A percentile compares a stretch with the other conserved stretches of the same genome.
phyloP scores from a whole-genome alignment of 192 early-diverging fungal genomes.

The Coemansia asiatica region DNA sequence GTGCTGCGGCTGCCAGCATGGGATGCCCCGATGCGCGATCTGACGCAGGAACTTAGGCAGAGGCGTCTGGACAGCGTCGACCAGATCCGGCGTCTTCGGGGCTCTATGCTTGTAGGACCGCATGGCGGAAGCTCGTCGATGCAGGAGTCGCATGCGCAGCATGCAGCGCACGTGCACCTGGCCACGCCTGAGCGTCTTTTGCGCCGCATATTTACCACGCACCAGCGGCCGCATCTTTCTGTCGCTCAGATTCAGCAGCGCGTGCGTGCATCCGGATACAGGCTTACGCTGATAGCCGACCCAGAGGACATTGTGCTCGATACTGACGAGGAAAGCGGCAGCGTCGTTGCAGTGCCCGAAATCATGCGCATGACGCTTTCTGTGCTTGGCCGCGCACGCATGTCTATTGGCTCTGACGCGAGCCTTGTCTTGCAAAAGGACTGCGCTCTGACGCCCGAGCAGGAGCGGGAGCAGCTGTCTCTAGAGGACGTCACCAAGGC shows the following conservation, averaged over 20 bases:
- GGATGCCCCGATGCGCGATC: slow-evolving; percentile 65
- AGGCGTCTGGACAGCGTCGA: slow-evolving; percentile 62
- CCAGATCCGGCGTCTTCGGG: slow-evolving; percentile 41
- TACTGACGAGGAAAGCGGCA: slow-evolving; percentile 50
- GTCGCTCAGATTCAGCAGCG: slow-evolving; percentile 53
- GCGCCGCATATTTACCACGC: slow-evolving; percentile 48
- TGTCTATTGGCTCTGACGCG: slow-evolving; percentile 14
- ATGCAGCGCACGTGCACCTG: slow-evolving; percentile 16
- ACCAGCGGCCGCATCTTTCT: slow-evolving; percentile 45
- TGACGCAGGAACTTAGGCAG: slow-evolving; percentile 63
- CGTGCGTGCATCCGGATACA: slow-evolving; percentile 43
- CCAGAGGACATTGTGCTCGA: slow-evolving; percentile 42
- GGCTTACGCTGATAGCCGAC: slow-evolving; percentile 47
- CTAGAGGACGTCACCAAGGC: slow-evolving; percentile 41
- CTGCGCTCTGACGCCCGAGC: slow-evolving; percentile 41
- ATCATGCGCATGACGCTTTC: slow-evolving; percentile 54
- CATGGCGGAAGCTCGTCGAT: slow-evolving; percentile 29
- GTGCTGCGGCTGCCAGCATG: slow-evolving; percentile 71
- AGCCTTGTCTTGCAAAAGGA: slow-evolving; percentile 10
- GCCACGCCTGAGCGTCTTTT: slow-evolving; percentile 48
- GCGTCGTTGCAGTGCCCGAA: slow-evolving; percentile 47
- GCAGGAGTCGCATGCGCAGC: slow-evolving; percentile 13
- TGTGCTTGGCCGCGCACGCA: slow-evolving; percentile 38
- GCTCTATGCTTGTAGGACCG: slow-evolving; percentile 47
- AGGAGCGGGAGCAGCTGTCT: slow-evolving; percentile 37